Base-by-base conservation (phyloP, 2,329 filamentous ascomycete species). In the Cercospora nicotianae region DNA sequence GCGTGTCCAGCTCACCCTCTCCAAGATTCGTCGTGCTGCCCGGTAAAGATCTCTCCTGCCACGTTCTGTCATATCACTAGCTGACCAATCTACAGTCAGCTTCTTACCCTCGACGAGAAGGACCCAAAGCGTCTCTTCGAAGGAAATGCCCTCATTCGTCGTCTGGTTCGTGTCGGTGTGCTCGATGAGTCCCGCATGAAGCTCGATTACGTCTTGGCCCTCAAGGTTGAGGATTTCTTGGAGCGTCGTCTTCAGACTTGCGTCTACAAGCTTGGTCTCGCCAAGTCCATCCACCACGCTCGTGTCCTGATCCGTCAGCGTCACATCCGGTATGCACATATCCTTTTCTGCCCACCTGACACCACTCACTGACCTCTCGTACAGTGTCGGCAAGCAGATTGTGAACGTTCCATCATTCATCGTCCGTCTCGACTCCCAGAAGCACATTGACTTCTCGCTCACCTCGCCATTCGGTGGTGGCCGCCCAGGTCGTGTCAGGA, bases 161-260 rank as follows among this genome's bases (percentile, higher is more conserved):
- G 95, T 92, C 93, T 99, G 77, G 95, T 99, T 77, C 95, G 95
- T 84, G 94, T 98, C 83, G 95, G 95, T 92, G 95, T 99, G 81
- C 93, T 99, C 81, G 95, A 99, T 84, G 95, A 99, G 89, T 94
- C 94, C 83, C 95, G 95, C 90, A 99, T 99, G 95, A 99, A 97
- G 92, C 95, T 99, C 89, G 95, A 99, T 97, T 78, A 99, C 91
- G 95, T 99, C 82, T 87, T 99, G 82, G 95, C 95, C 86, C 91
- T 99, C 72, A 96, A 97, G 89, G 91, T 96, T 80, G 95, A 99
- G 87, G 95, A 99, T 86, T 99, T 99, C 91, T 89, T 99, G 86
- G 95, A 99, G 91, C 94, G 95, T 81, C 94, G 95, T 85, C 94
- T 98, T 77, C 94, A 99, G 91, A 99, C 95, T 80, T 97, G 94